A percentile compares a stretch with the other conserved stretches of the same genome.
phyloP scores from a whole-genome alignment of 495 filamentous ascomycete species.

The Lichenothelia convexa region DNA sequence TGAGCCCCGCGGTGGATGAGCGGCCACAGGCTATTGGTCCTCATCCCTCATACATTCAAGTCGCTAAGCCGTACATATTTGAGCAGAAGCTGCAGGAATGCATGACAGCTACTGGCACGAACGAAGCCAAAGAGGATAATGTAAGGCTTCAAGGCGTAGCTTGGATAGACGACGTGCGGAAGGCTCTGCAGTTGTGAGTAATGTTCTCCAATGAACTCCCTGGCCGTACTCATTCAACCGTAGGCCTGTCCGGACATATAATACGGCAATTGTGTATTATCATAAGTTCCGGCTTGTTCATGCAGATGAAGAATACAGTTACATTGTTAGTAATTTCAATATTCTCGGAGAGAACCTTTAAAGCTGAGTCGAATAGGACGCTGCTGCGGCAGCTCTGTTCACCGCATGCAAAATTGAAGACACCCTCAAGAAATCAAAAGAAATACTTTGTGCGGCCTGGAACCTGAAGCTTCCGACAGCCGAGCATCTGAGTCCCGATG shows the following conservation, averaged over 20 bases:
- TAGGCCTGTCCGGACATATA: slow-evolving; percentile 65
- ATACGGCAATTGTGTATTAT: slow-evolving; percentile 70
- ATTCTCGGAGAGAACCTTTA: slow-evolving; percentile 1
- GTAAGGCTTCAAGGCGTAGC: slow-evolving; percentile 57
- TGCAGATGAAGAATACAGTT: slow-evolving; percentile 46
- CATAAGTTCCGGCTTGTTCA: slow-evolving; percentile 75
- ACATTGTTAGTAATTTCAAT: slow-evolving; percentile 3
- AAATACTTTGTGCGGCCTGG: slow-evolving; percentile 78
- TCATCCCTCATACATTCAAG: slow-evolving; percentile 53
- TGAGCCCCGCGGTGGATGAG: too few species aligned
- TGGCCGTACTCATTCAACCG: slow-evolving; percentile 1
- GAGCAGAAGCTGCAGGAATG: slow-evolving; percentile 42
- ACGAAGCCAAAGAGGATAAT: slow-evolving; percentile 45
- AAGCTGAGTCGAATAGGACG: slow-evolving; percentile 36
- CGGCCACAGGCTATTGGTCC: slow-evolving; percentile 34
- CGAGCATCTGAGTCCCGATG: slow-evolving; percentile 66
- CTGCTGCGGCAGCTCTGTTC: slow-evolving; percentile 71
- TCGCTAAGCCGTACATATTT: slow-evolving; percentile 49
- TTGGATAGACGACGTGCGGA: slow-evolving; percentile 64
- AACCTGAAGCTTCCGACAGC: slow-evolving; percentile 51
- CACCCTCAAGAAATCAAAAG: slow-evolving; percentile 86
- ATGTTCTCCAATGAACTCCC: slow-evolving; percentile 1
- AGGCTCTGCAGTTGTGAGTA: slow-evolving; percentile 49
- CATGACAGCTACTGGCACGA: slow-evolving; percentile 33
- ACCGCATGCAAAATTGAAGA: slow-evolving; percentile 95